phyloP scores from a whole-genome alignment of 352 stramenopile species.

The Phytopythium vexans region DNA sequence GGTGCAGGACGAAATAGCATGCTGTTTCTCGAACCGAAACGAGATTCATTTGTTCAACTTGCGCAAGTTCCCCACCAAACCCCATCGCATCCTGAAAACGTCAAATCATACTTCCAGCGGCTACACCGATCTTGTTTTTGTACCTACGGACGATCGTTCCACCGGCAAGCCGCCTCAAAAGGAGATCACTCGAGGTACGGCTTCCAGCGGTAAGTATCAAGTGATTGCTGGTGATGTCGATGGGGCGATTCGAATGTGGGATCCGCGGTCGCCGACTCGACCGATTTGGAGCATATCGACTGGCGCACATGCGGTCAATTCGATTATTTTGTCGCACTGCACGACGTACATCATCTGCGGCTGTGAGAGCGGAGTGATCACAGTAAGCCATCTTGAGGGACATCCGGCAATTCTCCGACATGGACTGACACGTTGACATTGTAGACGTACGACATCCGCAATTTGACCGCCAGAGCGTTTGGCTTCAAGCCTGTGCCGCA shows the following conservation, averaged over 20 bases:
- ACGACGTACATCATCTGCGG: slow-evolving; percentile 55
- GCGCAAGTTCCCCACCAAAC: slow-evolving; percentile 63
- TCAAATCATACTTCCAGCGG: slow-evolving; percentile 66
- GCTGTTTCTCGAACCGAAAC: slow-evolving; percentile 67
- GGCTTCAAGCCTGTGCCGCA: slow-evolving; percentile 57
- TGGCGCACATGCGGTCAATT: slow-evolving; percentile 44
- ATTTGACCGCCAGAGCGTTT: slow-evolving; percentile 63
- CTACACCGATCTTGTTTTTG: slow-evolving; percentile 77
- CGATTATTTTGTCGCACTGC: slow-evolving; percentile 38
- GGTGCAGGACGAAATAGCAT: slow-evolving; percentile 66
- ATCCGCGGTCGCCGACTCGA: slow-evolving; percentile 42
- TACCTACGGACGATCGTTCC: slow-evolving; percentile 7
- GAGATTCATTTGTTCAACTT: slow-evolving; percentile 76
- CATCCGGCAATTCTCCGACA: no score
- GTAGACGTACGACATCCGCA: slow-evolving; percentile 63
- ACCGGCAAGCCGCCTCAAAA: not conserved
- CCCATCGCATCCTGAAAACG: slow-evolving; percentile 56
- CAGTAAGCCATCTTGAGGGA: slow-evolving; percentile 27
- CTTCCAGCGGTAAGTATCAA: not conserved
- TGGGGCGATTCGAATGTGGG: slow-evolving; percentile 67
- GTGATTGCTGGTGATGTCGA: slow-evolving; percentile 65
- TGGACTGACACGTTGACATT: not conserved
- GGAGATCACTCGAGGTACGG: not conserved
- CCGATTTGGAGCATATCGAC: slow-evolving; percentile 56
- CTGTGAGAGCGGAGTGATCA: slow-evolving; percentile 49